Evolutionary conservation across 495 filamentous ascomycete genomes (phyloP), one percentile per base, ranked within the genome.

Genomic region (Parmelia sp.): DNA sequence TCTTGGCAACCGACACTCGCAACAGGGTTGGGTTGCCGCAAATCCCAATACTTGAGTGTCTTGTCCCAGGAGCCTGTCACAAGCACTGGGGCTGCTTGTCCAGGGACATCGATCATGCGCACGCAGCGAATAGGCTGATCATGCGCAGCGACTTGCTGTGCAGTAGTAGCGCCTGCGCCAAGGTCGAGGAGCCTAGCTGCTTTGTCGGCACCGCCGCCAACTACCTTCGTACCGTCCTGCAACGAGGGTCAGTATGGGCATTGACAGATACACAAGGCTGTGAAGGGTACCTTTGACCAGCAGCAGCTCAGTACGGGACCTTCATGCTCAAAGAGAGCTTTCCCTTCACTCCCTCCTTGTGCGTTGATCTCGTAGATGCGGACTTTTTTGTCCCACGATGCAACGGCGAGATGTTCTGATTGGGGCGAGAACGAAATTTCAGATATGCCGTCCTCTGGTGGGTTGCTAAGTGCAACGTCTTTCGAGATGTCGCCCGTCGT

Each of bases 11-110:
- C 75, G 5, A 96, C 68, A 11, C 77, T 77, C 9, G 82, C 89
- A 57, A 88, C 84, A 15, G 90, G 83, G 17, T 74, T 79, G 42
- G 78, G 74, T 65, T 83, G 79, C 23, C 91, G 86, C 57, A 96
- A 74, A 73, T 97, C 93, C 93, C 93, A 97, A 77, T 93, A 96
- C 74, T 94, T 96, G 74, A 97, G 78, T 2, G 86, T 94, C 79
- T 94, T 95, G 77, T 97, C 93, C 93, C 93, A 97, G 4, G 89
- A 92, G 42, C 93, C 93, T 2, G 93, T 94, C 31, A 92, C 86
- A 37, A 96, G 80, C 72, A 94, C 86, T 67, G 78, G 87, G 62
- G 74, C 73, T 51, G 78, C 76, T 68, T 76, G 79, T 60, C 73
- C 78, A 58, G 77, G 82, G 62, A 73, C 80, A 69, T 83, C 80